Evolutionary conservation across 129 eudicot species (phyloP), one percentile per base, ranked within the genome.

Genomic region (Logfia minima): DNA sequence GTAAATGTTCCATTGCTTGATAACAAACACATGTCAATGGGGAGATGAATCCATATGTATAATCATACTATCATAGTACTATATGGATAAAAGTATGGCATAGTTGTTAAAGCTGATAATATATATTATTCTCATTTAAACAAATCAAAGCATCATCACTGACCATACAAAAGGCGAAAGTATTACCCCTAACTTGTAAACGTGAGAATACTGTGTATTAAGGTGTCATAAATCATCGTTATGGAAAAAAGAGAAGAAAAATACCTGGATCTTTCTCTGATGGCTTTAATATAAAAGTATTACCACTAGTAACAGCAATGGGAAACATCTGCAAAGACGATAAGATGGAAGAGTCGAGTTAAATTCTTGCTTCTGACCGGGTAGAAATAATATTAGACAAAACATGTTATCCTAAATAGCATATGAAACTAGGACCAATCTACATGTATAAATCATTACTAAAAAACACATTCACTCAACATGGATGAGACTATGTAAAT

Each of bases 191-290:
- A 65, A 11, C 17, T 13, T 65, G 70, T 65, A 65, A 65, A 65
- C 7, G 70, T 59, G 35, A 59, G 66, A 9, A 13, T 59, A 74
- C 32, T 34, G 19, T 58, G 28, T 70, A 41, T 78, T 70, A 45
- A 23, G 68, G 37, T 66, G 66, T 66, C 52, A 75, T 24, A 34
- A 6, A 24, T 61, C n/a, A 62, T 75, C 58, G 21, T 18, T 11
- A 37, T 28, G 6, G 26, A 26, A 34, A 24, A 71, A 24, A 34
- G 48, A 35, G 51, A 80, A 73, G 55, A 11, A 22, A 83, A 41
- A 56, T 24, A 88, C 92, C 96, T 84, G 96, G 96, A 84, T 90
- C 96, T 84, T 90, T 90, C 84, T 90, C 96, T 70, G 96, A 90
- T 63, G 96, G 96, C 77, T 90, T 90, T 61, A 90, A 83, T 76